Percentiles rank a stretch among this genome's conserved stretches.
phyloP scores from a whole-genome alignment of 306 rosid species.

The Chamaecrista fasciculata region DNA sequence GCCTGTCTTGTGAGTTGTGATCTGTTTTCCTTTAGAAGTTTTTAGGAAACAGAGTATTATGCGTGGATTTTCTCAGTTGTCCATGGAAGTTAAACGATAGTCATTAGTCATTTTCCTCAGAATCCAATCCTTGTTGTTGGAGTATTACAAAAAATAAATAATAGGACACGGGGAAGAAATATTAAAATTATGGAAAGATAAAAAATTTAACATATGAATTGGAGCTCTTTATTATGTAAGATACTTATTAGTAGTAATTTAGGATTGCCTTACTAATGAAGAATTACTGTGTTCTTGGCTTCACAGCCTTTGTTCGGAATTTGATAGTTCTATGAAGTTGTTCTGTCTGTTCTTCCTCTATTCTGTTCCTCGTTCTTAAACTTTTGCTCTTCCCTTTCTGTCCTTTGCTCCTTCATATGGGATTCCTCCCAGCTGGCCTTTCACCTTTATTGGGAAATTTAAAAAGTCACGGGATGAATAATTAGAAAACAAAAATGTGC shows the following conservation, averaged over 20 bases:
- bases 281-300: not conserved
- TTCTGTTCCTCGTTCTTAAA: not conserved
- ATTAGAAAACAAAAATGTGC: conserved; percentile 10
- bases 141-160: not conserved
- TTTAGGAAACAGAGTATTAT: not conserved
- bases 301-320: not conserved
- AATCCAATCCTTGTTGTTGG: not conserved
- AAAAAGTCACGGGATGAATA: conserved; percentile 2
- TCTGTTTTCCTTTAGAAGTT: no score
- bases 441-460: not conserved
- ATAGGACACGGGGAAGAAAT: not conserved
- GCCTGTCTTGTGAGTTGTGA: no score
- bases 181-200: not conserved
- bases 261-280: not conserved
- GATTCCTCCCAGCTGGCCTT: not conserved
- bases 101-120: not conserved
- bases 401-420: not conserved
- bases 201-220: not conserved
- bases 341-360: not conserved
- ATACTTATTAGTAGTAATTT: not conserved
- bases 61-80: not conserved
- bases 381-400: not conserved
- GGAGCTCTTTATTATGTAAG: not conserved
- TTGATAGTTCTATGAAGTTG: not conserved
- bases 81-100: not conserved